Conservation (phyloP, 2,329 filamentous ascomycete species). For the Monosporascus sp. region DNA sequence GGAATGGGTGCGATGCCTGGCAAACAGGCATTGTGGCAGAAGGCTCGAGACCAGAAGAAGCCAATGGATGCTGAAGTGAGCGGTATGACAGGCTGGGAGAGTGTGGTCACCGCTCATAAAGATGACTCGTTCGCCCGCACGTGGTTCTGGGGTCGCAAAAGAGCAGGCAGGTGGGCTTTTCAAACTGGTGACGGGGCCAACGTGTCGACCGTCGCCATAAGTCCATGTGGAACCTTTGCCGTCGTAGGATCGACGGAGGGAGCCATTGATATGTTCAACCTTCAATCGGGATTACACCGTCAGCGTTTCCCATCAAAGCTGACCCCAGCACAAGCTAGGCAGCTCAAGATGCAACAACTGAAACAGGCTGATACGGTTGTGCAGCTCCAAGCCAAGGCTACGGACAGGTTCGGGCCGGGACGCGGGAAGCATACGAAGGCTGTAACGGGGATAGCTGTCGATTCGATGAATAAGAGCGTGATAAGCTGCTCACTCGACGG, state of each 20-base stretch:
- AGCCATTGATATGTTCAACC: slow-evolving; percentile 89
- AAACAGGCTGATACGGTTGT: slow-evolving; percentile 53
- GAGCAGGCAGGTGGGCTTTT: slow-evolving; percentile 88
- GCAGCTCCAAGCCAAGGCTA: slow-evolving; percentile 44
- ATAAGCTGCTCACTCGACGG: slow-evolving; percentile 87
- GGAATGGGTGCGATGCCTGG: slow-evolving; percentile 83
- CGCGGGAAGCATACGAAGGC: slow-evolving; percentile 73
- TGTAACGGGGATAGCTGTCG: slow-evolving; percentile 81
- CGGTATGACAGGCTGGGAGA: slow-evolving; percentile 90
- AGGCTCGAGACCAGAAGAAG: slow-evolving; percentile 59
- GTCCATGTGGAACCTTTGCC: slow-evolving; percentile 89
- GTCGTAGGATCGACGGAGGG: slow-evolving; percentile 80
- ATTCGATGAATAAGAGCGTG: slow-evolving; percentile 80
- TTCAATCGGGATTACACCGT: slow-evolving; percentile 86
- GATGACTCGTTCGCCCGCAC: slow-evolving; percentile 81
- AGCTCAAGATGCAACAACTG: slow-evolving; percentile 62
- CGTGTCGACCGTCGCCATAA: slow-evolving; percentile 83
- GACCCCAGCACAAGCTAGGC: slow-evolving; percentile 72
- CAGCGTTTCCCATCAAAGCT: slow-evolving; percentile 80
- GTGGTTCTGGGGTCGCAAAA: slow-evolving; percentile 97
- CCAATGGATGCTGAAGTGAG: slow-evolving; percentile 65
- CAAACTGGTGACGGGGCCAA: slow-evolving; percentile 78
- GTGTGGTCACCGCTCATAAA: slow-evolving; percentile 87
- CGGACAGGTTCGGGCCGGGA: slow-evolving; percentile 40
- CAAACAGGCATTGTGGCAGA: slow-evolving; percentile 78